Percentiles rank a stretch among this genome's conserved stretches.
phyloP scores from a whole-genome alignment of 1,139 yeast genomes.

The Debaryomyces nepalensis region DNA sequence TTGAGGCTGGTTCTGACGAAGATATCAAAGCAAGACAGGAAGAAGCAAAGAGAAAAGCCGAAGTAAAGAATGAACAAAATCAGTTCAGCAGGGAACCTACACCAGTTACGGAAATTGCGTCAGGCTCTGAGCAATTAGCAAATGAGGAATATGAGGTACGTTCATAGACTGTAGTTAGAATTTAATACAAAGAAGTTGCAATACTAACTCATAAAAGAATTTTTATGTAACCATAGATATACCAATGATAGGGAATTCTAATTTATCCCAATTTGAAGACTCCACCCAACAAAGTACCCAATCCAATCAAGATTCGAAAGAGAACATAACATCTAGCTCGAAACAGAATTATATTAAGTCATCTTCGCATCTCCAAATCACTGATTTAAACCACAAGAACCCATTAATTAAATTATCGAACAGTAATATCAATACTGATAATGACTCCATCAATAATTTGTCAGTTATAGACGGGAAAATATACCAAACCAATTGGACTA shows the following conservation, averaged over 20 bases:
- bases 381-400: conserved; percentile 36
- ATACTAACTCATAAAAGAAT: conserved; percentile 30
- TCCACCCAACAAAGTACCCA: conserved; percentile 14
- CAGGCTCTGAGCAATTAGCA: conserved; percentile 23
- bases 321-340: conserved; percentile 7
- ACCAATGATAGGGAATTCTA: conserved; percentile 35
- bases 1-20: conserved; percentile 80
- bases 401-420: conserved; percentile 48
- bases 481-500: conserved; percentile 79
- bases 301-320: conserved; percentile 13
- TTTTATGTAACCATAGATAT: conserved; percentile 49
- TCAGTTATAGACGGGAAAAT: conserved; percentile 50
- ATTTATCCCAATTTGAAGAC: conserved; percentile 15
- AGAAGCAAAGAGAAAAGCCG: conserved; percentile 21
- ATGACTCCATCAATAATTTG: conserved; percentile 32
- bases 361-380: conserved; percentile 47
- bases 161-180: conserved; percentile 22
- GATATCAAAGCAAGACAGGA: conserved; percentile 59
- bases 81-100: conserved; percentile 17
- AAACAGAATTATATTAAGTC: conserved; percentile 38
- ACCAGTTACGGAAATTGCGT: conserved; percentile 26
- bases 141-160: conserved; percentile 46
- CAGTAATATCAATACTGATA: conserved; percentile 22
- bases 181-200: conserved; percentile 10
- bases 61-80: conserved; percentile 13